These are phyloP conservation scores for Debaryomyces sp. DNA, from an alignment of 1,139 yeast genomes.

Conservation along the genomic window DNA sequence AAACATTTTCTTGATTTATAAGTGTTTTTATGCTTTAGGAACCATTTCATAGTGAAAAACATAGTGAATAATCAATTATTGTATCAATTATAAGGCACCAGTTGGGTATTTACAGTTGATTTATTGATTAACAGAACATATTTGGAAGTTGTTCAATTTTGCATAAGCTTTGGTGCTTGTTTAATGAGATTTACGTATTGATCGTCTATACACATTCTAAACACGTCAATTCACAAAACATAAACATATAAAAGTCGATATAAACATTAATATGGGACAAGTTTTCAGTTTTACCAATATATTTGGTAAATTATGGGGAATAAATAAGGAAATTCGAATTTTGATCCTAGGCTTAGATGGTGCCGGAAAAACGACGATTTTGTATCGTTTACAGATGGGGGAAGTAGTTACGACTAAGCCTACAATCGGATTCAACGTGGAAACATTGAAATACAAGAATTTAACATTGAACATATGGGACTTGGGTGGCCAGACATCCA, in stretches of 20 bases:
- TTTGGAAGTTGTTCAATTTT: not conserved
- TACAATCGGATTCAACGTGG: slow-evolving; percentile 96
- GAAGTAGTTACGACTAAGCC: slow-evolving; percentile 95
- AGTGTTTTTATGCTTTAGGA: not conserved
- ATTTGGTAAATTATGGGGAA: slow-evolving; percentile 87
- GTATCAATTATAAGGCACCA: not conserved
- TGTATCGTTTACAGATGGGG: slow-evolving; percentile 89
- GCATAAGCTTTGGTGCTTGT: not conserved
- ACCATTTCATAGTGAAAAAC: not conserved
- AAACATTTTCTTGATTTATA: slow-evolving; percentile 4
- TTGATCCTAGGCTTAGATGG: slow-evolving; percentile 94
- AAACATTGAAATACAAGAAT: slow-evolving; percentile 86
- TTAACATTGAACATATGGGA: slow-evolving; percentile 88
- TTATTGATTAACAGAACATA: not conserved
- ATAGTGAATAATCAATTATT: not conserved
- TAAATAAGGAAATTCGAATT: slow-evolving; percentile 87
- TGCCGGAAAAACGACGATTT: slow-evolving; percentile 96
- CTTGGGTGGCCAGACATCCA: slow-evolving; percentile 95
- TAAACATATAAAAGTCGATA: not conserved
- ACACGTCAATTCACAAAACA: not conserved
- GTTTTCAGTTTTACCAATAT: slow-evolving; percentile 73
- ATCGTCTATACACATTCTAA: not conserved
- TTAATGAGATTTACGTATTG: not conserved
- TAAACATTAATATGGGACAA: slow-evolving; percentile 63
- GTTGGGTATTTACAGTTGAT: not conserved